A percentile compares a stretch with the other conserved stretches of the same genome.
Conservation (phyloP, 2,329 filamentous ascomycete genomes). For the Hypoxylon sp. region DNA sequence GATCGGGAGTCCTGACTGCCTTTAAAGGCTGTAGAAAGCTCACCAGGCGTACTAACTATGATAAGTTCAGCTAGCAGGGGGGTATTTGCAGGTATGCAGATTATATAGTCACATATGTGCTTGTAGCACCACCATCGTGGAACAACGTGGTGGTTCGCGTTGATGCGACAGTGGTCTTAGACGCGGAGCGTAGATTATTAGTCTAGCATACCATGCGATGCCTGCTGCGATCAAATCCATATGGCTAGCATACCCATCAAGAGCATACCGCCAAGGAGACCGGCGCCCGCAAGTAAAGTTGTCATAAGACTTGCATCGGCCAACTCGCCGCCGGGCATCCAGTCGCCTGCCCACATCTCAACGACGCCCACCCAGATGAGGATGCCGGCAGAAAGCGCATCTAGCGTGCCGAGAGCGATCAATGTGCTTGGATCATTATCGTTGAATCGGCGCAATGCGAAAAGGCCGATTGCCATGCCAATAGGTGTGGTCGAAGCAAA, state of each 20-base stretch:
- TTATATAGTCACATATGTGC: not conserved
- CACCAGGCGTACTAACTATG: too few relatives aligned
- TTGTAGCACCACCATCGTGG: not conserved
- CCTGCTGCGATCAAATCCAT: conserved; percentile 69
- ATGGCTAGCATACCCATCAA: conserved; percentile 82
- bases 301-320: conserved; percentile 64
- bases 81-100: not conserved
- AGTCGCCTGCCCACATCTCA: conserved; percentile 84
- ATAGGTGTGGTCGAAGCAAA: conserved; percentile 82
- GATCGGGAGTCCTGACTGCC: not conserved
- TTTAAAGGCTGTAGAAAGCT: not conserved
- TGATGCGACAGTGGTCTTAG: not conserved
- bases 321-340: conserved; percentile 74
- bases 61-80: not conserved
- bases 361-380: conserved; percentile 85
- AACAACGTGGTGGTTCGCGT: conserved; percentile 1
- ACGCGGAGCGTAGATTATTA: not conserved
- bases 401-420: conserved; percentile 79
- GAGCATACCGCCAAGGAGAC: conserved; percentile 73
- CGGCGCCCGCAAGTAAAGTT: conserved; percentile 65
- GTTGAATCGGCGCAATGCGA: conserved; percentile 78
- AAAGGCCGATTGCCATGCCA: conserved; percentile 81
- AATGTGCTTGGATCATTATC: conserved; percentile 78
- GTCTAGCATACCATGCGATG: not conserved
- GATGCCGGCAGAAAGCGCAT: conserved; percentile 81